A percentile compares a stretch with the other conserved stretches of the same genome.
Evolutionary conservation across 257 asterid genomes (phyloP).

Genomic region (Lantana camara): DNA sequence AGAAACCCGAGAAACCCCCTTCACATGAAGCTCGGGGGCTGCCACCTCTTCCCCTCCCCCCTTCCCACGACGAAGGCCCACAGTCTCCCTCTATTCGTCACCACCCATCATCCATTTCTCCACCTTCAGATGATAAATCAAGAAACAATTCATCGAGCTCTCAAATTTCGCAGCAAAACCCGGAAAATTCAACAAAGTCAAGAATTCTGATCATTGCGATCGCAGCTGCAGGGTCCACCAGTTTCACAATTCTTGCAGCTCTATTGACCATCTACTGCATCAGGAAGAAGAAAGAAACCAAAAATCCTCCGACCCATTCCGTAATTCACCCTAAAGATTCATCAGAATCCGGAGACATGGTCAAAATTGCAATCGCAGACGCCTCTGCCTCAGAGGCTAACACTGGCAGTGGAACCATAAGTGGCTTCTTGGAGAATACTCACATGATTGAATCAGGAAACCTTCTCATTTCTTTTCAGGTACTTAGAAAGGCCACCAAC

Average conservation of each 20-base stretch:
- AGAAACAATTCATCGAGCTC: constrained; percentile 17
- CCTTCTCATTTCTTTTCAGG: constrained; percentile 46
- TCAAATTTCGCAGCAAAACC: constrained; percentile 12
- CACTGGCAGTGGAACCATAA: constrained; percentile 23
- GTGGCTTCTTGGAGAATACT: constrained; percentile 33
- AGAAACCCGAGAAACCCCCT: constrained; percentile 30
- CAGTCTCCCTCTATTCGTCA: constrained; percentile 21
- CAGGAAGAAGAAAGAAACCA: constrained; percentile 30
- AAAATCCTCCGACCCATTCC: constrained; percentile 20
- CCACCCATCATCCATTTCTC: constrained; percentile 23
- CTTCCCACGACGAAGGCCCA: constrained; percentile 29
- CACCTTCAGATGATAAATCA: constrained; percentile 26
- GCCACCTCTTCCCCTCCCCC: constrained; percentile 5
- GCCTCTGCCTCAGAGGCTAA: constrained; percentile 31
- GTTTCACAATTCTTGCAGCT: constrained; percentile 29
- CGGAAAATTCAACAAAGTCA: constrained; percentile 20
- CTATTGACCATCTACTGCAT: constrained; percentile 35
- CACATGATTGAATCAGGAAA: constrained; percentile 46
- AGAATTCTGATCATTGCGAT: constrained; percentile 25
- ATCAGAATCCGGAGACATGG: constrained; percentile 30
- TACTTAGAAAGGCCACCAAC: constrained; percentile 55
- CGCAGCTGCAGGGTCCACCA: constrained; percentile 36
- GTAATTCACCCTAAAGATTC: constrained; percentile 51
- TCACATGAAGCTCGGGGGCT: constrained; percentile 12
- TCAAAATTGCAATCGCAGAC: constrained; percentile 42